Base-by-base conservation (phyloP, 148 eudicot genomes). In the Nepenthes mirabilis region DNA sequence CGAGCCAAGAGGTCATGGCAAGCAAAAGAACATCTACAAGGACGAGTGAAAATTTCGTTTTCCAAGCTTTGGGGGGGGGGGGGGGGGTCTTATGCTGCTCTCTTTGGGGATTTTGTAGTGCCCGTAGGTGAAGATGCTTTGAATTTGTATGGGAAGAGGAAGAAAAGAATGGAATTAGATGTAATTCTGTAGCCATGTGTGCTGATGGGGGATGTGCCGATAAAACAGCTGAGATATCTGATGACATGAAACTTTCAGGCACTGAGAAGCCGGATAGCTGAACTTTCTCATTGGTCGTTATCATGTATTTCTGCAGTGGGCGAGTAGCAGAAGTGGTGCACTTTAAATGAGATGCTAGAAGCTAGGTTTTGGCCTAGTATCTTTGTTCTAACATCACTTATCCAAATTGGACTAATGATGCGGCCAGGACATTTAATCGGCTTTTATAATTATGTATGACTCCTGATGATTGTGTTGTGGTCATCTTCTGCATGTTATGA, bases 1-100 rank as follows among this genome's bases (percentile, higher is more conserved):
- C 83, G 91, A 35, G 96, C 95, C 48, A 91, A 71, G 73, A 83
- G 93, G 72, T 93, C 97, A 12, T 87, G 95, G 97, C 85, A 85
- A 57, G 97, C 79, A 5, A 91, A 91, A 65, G 67, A 79, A 49
- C 57, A 67, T 91, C 34, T 80, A 78, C 50, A 66, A 70, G 67
- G 93, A 91, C 54, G 79, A 88, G 90, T 37, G 67, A 23, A 51
- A 50, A 37, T 67, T 63, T 60, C 86, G 86, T 49, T 36, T 67
- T 13, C 95, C 95, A 1, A 80, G 62, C 47, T 75, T 23, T 23
- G 23, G 83, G 86, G n/a, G n/a, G n/a, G n/a, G n/a, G n/a, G n/a
- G n/a, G n/a, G n/a, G n/a, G 84, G 81, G 37, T 88, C 95, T 2
- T 88, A 91, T 65, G 84, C 93, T 60, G 79, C 90, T 59, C 84